phyloP scores from a whole-genome alignment of 305 asterid species.

The Fraxinus floribunda region DNA sequence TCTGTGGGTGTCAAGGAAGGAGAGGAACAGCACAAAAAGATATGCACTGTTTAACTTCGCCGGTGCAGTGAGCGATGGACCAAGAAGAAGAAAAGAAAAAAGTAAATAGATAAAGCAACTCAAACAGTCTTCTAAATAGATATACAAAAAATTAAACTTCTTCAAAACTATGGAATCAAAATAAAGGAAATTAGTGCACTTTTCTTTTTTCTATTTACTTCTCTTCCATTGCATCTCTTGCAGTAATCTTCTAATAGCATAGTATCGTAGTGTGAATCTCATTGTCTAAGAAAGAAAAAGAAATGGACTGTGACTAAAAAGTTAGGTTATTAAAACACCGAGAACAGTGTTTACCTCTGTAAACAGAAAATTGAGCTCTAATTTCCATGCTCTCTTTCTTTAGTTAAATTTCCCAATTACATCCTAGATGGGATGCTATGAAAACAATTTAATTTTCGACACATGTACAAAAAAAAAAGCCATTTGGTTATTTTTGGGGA shows the following conservation, averaged over 20 bases:
- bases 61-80: background rate
- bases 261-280: background rate
- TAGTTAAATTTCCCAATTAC: background rate
- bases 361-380: background rate
- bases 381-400: background rate
- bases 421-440: background rate
- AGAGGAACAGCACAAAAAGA: too few species aligned
- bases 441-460: background rate
- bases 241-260: background rate
- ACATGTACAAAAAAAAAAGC: background rate
- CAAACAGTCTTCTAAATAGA: background rate
- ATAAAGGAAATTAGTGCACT: background rate
- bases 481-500: background rate
- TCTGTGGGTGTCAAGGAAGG: too few species aligned
- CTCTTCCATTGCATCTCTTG: background rate
- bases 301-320: background rate
- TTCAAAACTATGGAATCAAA: background rate
- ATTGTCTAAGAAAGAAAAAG: background rate
- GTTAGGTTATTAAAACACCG: background rate
- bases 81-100: background rate
- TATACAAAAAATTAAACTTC: background rate
- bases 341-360: background rate
- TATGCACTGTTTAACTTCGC: background rate
- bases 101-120: background rate
- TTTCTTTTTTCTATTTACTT: background rate